phyloP scores from a whole-genome alignment of 805 yeast genomes.

The Yamadazyma akitaensis region DNA sequence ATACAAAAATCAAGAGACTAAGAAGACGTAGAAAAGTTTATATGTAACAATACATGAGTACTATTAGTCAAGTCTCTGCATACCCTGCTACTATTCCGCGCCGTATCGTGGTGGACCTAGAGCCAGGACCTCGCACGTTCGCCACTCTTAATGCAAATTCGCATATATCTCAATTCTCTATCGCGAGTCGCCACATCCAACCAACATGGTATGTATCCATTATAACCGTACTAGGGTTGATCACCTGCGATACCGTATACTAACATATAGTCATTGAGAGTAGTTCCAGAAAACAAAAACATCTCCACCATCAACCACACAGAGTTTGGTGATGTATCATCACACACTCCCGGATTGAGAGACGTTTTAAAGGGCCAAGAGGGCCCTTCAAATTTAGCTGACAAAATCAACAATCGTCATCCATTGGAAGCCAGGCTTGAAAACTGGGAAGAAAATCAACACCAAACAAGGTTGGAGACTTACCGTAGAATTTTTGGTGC shows the following conservation, averaged over 20 bases:
- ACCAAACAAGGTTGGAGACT: constrained; percentile 65
- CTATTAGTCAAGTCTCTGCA: too few species aligned
- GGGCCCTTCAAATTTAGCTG: constrained; percentile 58
- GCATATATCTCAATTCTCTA: not conserved
- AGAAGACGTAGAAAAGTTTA: too few species aligned
- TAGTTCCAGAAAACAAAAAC: constrained; percentile 52
- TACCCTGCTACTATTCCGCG: too few species aligned
- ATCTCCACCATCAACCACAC: constrained; percentile 49
- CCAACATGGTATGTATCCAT: not conserved
- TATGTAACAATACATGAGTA: too few species aligned
- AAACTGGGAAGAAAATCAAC: constrained; percentile 79
- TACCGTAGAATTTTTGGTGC: constrained; percentile 85
- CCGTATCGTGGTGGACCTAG: too few species aligned
- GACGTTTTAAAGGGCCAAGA: constrained; percentile 64
- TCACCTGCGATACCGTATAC: not conserved
- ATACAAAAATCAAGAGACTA: not conserved
- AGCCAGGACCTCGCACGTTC: too few species aligned
- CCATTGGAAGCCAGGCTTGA: constrained; percentile 76
- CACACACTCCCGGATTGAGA: constrained; percentile 66
- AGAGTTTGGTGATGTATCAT: constrained; percentile 52
- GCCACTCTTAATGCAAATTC: not conserved
- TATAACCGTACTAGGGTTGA: not conserved
- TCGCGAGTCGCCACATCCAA: not conserved
- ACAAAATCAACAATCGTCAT: constrained; percentile 73
- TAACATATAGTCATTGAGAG: constrained; percentile 25